Evolutionary conservation across 2,329 filamentous ascomycete genomes (phyloP).

Genomic region (Plectosphaerella plurivora): DNA sequence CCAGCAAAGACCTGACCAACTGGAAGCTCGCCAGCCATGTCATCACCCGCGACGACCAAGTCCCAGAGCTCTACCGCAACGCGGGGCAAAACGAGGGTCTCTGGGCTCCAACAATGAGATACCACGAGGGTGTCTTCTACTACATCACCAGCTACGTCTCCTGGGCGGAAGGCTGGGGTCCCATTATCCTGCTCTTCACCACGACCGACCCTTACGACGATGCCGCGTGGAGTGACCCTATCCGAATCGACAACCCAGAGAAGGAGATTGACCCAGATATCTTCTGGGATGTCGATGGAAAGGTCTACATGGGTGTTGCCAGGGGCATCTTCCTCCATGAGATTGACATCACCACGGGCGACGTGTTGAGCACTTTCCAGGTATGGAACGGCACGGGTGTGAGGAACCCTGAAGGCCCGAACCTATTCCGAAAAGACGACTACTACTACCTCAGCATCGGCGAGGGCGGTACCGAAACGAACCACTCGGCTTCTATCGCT

Average conservation of each 20-base stretch:
- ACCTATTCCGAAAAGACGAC: constrained; percentile 45
- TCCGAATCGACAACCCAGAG: constrained; percentile 14
- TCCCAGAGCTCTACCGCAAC: constrained; percentile 28
- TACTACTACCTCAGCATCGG: constrained; percentile 51
- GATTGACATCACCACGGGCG: constrained; percentile 33
- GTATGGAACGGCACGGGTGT: constrained; percentile 45
- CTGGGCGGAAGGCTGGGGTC: constrained; percentile 7
- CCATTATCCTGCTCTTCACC: constrained; percentile 8
- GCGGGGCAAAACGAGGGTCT: constrained; percentile 26
- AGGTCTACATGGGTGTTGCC: constrained; percentile 41
- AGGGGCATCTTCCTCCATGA: constrained; percentile 32
- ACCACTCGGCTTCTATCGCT: constrained; percentile 45
- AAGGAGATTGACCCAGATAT: constrained; percentile 36
- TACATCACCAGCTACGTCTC: constrained; percentile 29
- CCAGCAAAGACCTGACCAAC: constrained; percentile 43
- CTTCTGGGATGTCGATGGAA: constrained; percentile 53
- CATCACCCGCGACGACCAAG: constrained; percentile 33
- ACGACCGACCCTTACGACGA: constrained; percentile 15
- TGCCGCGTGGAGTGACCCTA: constrained; percentile 18
- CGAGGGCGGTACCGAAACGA: constrained; percentile 44
- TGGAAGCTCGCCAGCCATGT: constrained; percentile 41
- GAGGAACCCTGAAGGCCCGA: constrained; percentile 45
- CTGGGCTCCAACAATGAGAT: constrained; percentile 42
- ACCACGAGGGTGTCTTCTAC: constrained; percentile 38
- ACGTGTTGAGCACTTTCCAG: constrained; percentile 27